Evolutionary conservation across 73 alveolate genomes (phyloP).

Genomic region (Urostyla sp.): DNA sequence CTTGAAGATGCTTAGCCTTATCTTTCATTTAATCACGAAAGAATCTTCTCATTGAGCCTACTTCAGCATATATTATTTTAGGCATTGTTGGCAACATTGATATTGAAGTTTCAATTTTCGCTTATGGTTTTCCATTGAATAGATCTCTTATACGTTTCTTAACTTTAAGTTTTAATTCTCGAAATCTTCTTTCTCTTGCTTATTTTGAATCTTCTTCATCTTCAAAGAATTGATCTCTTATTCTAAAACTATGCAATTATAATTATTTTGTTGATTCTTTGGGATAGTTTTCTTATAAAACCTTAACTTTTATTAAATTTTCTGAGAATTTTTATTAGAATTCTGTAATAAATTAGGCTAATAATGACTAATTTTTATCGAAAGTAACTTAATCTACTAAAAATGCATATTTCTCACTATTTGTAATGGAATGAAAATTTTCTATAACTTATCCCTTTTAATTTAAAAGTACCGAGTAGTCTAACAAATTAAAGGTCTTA

Average conservation of each 20-base stretch:
- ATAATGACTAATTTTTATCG: not conserved
- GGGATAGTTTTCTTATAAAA: not conserved
- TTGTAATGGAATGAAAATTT: conserved; percentile 18
- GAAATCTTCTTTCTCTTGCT: conserved; percentile 20
- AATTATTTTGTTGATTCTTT: not conserved
- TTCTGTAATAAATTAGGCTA: conserved; percentile 2
- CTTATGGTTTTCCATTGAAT: conserved; percentile 28
- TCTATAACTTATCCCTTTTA: conserved; percentile 3
- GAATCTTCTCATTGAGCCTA: conserved; percentile 10
- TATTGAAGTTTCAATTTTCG: conserved; percentile 24
- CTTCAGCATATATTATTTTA: not conserved
- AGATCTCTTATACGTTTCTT: conserved; percentile 9
- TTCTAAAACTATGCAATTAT: conserved; percentile 1
- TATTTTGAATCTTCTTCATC: conserved; percentile 28
- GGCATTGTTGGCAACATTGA: conserved; percentile 31
- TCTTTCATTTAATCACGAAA: not conserved
- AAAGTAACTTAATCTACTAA: conserved; percentile 20
- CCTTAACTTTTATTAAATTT: not conserved
- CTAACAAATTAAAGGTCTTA: conserved; percentile 13
- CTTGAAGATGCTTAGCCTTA: not conserved
- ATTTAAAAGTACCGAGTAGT: not conserved
- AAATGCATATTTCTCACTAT: conserved; percentile 30
- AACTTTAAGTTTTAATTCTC: not conserved
- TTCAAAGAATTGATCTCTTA: conserved; percentile 28
- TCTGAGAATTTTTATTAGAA: not conserved